phyloP scores from a whole-genome alignment of 176 grass and related monocot species.

The Rhipidocladum racemiflorum region DNA sequence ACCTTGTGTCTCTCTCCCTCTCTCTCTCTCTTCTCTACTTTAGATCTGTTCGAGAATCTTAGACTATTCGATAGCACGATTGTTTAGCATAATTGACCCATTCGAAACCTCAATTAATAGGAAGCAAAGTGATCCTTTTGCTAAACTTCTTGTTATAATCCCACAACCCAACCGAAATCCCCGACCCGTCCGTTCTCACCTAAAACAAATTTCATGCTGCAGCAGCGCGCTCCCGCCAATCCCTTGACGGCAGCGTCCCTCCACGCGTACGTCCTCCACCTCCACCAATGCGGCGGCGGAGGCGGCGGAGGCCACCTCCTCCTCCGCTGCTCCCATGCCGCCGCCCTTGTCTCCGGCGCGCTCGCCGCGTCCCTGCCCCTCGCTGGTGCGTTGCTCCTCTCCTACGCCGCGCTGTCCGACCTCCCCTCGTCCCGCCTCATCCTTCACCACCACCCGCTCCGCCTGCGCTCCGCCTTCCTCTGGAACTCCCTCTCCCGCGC shows the following conservation, averaged over 20 bases:
- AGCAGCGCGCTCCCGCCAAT: neutral
- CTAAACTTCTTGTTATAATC: too few species aligned
- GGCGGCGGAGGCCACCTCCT: neutral
- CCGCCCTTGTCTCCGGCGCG: conserved; percentile 42
- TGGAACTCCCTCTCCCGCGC: conserved; percentile 88
- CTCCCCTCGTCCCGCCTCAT: conserved; percentile 43
- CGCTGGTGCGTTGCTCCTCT: conserved; percentile 59
- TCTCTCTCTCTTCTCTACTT: too few species aligned
- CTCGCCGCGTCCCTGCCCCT: conserved; percentile 40
- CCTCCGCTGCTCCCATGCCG: conserved; percentile 42
- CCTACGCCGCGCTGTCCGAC: conserved; percentile 49
- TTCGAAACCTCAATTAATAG: too few species aligned
- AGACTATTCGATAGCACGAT: too few species aligned
- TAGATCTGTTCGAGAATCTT: too few species aligned
- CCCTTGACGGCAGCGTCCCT: conserved; percentile 16
- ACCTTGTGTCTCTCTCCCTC: too few species aligned
- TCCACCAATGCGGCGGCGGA: conserved; percentile 31
- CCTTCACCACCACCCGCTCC: conserved; percentile 45
- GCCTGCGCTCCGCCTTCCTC: conserved; percentile 48
- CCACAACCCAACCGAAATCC: too few species aligned
- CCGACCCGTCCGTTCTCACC: too few species aligned
- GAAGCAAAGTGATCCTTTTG: too few species aligned
- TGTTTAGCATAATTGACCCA: too few species aligned
- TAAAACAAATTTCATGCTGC: neutral
- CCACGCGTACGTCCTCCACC: conserved; percentile 47